Evolutionary conservation across 257 asterid genomes (phyloP), one percentile per base, ranked within the genome.

Genomic region (Solanum peruvianum): DNA sequence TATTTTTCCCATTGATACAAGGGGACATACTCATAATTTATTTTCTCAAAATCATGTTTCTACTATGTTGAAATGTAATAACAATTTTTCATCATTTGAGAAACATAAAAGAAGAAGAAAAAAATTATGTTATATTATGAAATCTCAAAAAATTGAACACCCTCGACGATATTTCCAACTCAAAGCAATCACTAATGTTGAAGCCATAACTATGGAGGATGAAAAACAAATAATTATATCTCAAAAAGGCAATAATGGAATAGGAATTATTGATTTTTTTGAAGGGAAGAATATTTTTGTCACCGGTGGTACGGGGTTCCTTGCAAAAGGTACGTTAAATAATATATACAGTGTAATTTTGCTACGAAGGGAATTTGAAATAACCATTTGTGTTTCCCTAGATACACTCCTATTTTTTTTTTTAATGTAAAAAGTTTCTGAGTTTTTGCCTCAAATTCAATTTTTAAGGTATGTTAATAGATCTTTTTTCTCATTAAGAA

Each of bases 231-330:
- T 23, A 75, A 14, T 44, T 77, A 42, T n/a, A 42, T 6, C 83
- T 42, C 72, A 31, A 31, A 2, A 49, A 56, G 23, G 60, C 60
- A 49, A 0, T 0, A 52, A 52, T 18, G n/a, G n/a, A 18, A 52
- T 52, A 52, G 62, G 62, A 18, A 52, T 18, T 52, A 2, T 88
- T 60, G 70, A 82, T 1, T 93, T 94, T 86, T 92, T 92, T 8
- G 58, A 86, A 39, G 97, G 92, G 31, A 95, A 92, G 66, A 92
- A 89, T 14, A 89, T 93, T 78, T 87, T 95, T 44, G 69, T 95
- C 5, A 95, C 98, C 1, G 98, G 98, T 44, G 96, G 93, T 2
- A 95, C 98, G 1, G 97, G 97, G 16, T 94, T 94, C 14, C 88
- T 95, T 23, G 98, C 94, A 14, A 95, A 94, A 94, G 98, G 98